These are phyloP conservation scores for Gomphus bonarii DNA, from an alignment of 1,284 basidiomycete species.

Conservation along the genomic window DNA sequence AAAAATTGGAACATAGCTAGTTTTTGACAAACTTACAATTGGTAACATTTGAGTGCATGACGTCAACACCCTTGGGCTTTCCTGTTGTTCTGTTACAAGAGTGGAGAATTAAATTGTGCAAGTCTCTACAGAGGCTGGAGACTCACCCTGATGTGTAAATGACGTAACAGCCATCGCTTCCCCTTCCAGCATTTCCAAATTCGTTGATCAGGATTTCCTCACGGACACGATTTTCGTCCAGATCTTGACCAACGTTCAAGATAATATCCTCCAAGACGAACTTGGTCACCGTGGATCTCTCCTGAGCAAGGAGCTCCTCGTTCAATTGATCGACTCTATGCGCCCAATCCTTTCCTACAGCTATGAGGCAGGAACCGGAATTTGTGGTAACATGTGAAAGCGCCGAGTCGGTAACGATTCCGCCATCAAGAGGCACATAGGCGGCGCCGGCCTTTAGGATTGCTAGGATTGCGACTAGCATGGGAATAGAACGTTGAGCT, in stretches of 20 bases:
- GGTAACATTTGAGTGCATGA: constrained; percentile 45
- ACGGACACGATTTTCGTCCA: constrained; percentile 22
- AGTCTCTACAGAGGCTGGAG: background rate
- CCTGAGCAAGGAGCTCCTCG: background rate
- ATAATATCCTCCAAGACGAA: constrained; percentile 30
- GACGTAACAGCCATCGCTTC: constrained; percentile 40
- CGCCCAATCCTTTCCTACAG: constrained; percentile 35
- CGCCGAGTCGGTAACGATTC: constrained; percentile 43
- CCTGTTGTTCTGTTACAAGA: constrained; percentile 37
- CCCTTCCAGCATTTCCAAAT: constrained; percentile 6
- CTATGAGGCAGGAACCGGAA: constrained; percentile 32
- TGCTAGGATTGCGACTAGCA: constrained; percentile 45
- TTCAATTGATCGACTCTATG: constrained; percentile 26
- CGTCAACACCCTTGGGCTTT: constrained; percentile 48
- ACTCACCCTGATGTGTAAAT: constrained; percentile 50
- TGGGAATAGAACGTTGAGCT: constrained; percentile 40
- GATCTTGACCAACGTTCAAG: constrained; percentile 16
- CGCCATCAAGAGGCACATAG: constrained; percentile 48
- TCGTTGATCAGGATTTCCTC: constrained; percentile 18
- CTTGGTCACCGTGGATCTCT: background rate
- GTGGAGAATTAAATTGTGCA: background rate
- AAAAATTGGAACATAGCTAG: background rate
- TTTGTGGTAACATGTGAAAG: constrained; percentile 42
- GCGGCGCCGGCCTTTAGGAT: constrained; percentile 46
- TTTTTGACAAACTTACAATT: constrained; percentile 31